phyloP scores from a whole-genome alignment of 1,139 yeast species.

The Magnusiomyces tetraspermus region DNA sequence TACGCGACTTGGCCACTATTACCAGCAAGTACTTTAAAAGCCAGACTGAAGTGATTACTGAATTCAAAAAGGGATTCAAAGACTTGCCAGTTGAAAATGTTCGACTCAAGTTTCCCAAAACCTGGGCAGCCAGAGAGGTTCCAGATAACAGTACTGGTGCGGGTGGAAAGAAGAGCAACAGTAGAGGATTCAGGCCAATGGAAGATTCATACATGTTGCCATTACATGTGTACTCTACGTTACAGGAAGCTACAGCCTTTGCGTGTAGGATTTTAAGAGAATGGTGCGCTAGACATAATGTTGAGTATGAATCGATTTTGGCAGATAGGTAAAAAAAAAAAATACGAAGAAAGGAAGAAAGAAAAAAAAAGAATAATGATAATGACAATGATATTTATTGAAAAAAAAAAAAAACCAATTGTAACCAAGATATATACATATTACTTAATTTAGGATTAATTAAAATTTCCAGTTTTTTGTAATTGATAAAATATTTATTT shows the following conservation, averaged over 20 bases:
- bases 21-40: constrained; percentile 16
- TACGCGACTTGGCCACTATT: constrained; percentile 10
- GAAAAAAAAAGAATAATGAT: too few relatives aligned
- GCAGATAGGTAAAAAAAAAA: neutral
- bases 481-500: too few relatives aligned
- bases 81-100: constrained; percentile 24
- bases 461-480: too few relatives aligned
- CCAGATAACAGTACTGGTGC: constrained; percentile 16
- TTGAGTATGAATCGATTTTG: constrained; percentile 20
- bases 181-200: constrained; percentile 29
- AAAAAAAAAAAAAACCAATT: too few relatives aligned
- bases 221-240: constrained; percentile 31
- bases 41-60: constrained; percentile 25
- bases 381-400: too few relatives aligned
- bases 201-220: constrained; percentile 33
- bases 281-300: constrained; percentile 28
- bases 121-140: constrained; percentile 24
- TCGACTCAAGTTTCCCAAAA: constrained; percentile 25
- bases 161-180: constrained; percentile 21
- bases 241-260: constrained; percentile 37
- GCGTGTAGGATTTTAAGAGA: constrained; percentile 30
- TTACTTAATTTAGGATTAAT: too few relatives aligned
- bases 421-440: too few relatives aligned
- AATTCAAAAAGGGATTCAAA: constrained; percentile 29
- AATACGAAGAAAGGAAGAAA: too few relatives aligned